Percentiles rank a stretch among this genome's conserved stretches.
phyloP scores from a whole-genome alignment of 208 protist genomes.

The Crithidia fasciculata region DNA sequence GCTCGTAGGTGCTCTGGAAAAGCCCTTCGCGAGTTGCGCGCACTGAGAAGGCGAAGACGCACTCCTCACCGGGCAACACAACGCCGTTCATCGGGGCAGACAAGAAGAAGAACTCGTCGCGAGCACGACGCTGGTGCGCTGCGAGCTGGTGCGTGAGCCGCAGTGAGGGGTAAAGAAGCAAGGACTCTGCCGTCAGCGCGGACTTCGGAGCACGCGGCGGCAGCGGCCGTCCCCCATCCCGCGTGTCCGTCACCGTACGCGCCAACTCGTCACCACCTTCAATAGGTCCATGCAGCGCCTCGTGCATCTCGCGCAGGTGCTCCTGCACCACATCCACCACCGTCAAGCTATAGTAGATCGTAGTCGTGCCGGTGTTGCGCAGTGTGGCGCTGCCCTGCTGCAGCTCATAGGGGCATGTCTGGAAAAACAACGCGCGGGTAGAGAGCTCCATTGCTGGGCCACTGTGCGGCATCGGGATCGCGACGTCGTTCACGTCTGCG shows the following conservation, averaged over 20 bases:
- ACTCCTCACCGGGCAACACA: conserved; percentile 62
- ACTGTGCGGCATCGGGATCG: neutral
- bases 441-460: conserved; percentile 62
- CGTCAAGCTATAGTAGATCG: conserved; percentile 85
- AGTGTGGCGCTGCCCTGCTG: conserved; percentile 58
- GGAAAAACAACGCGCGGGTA: conserved; percentile 59
- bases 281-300: conserved; percentile 5
- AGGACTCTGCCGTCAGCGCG: neutral
- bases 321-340: conserved; percentile 47
- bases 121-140: conserved; percentile 27
- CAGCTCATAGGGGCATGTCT: conserved; percentile 55
- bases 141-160: conserved; percentile 52
- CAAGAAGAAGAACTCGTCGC: conserved; percentile 59
- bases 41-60: conserved; percentile 72
- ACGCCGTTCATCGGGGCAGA: conserved; percentile 77
- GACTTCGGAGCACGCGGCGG: neutral
- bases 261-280: neutral
- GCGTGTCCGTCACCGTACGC: too few relatives aligned
- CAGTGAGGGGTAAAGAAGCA: neutral
- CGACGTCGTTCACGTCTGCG: neutral
- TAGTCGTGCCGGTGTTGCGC: conserved; percentile 66
- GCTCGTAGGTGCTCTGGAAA: conserved; percentile 70
- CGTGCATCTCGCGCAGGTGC: conserved; percentile 9
- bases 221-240: too few relatives aligned
- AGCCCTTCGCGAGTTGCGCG: conserved; percentile 52